A percentile compares a stretch with the other conserved stretches of the same genome.
Evolutionary conservation across 2,329 filamentous ascomycete species (phyloP).

Genomic region (Neonectria coccinea): DNA sequence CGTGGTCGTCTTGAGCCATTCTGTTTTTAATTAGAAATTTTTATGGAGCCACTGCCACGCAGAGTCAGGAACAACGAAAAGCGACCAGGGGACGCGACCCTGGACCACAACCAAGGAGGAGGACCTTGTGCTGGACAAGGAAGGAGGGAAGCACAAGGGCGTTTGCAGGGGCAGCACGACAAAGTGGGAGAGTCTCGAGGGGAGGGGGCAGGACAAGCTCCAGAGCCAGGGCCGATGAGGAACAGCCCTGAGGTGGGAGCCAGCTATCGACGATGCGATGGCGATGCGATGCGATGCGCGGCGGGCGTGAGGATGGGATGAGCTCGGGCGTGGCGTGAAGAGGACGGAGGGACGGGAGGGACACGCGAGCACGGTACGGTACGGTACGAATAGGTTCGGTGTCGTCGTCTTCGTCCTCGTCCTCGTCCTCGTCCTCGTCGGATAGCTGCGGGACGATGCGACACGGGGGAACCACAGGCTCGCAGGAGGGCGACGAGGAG

Average conservation of each 20-base stretch:
- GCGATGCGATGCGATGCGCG: conserved; percentile 40
- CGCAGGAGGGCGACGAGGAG: conserved; percentile 3
- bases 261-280: conserved; percentile 40
- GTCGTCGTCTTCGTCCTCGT: background rate
- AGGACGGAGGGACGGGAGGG: background rate
- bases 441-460: background rate
- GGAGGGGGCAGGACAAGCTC: conserved; percentile 31
- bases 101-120: conserved; percentile 46
- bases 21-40: conserved; percentile 53
- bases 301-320: conserved; percentile 36
- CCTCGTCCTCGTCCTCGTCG: background rate
- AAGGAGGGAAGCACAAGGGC: conserved; percentile 44
- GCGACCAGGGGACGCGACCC: conserved; percentile 48
- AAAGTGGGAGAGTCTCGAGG: conserved; percentile 36
- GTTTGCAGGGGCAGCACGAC: conserved; percentile 41
- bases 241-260: conserved; percentile 29
- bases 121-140: conserved; percentile 44
- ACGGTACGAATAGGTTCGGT: background rate
- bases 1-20: conserved; percentile 50
- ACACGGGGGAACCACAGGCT: conserved; percentile 2
- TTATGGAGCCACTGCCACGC: conserved; percentile 53
- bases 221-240: conserved; percentile 41
- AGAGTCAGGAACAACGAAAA: conserved; percentile 48
- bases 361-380: background rate
- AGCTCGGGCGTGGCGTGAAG: conserved; percentile 37